Conservation (phyloP, 805 yeast species). For the Sugiyamaella qingdaonensis region DNA sequence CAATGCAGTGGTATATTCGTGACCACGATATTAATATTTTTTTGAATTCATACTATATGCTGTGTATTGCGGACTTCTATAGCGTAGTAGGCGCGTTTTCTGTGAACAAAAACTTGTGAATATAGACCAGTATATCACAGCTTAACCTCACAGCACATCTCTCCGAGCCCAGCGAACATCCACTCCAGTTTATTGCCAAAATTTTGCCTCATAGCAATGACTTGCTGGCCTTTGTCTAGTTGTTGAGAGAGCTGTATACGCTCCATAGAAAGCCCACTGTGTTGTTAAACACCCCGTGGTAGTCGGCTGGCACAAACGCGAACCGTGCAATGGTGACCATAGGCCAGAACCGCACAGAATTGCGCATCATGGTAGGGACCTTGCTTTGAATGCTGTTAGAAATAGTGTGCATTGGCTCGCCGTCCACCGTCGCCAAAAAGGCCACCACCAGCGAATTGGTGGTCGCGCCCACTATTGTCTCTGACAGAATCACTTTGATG, state of each 20-base stretch:
- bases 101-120: too few relatives aligned
- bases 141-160: too few relatives aligned
- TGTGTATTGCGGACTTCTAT: too few relatives aligned
- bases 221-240: not conserved
- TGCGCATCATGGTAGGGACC: constrained; percentile 12
- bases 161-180: too few relatives aligned
- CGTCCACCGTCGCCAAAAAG: constrained; percentile 3
- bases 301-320: constrained; percentile 9
- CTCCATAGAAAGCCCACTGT: constrained; percentile 12
- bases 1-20: too few relatives aligned
- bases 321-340: constrained; percentile 8
- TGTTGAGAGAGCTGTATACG: constrained; percentile 5
- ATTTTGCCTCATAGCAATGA: too few relatives aligned
- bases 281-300: constrained; percentile 7
- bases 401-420: constrained; percentile 5
- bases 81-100: too few relatives aligned
- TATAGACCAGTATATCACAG: too few relatives aligned
- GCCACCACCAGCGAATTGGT: constrained; percentile 9
- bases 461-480: constrained; percentile 8
- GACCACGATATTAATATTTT: too few relatives aligned
- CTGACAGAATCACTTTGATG: constrained; percentile 8
- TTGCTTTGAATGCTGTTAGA: not conserved
- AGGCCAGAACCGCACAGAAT: constrained; percentile 14
- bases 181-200: too few relatives aligned
- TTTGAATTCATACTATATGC: too few relatives aligned